Conservation (phyloP, 1,139 yeast genomes). For the Meyerozyma athensensis region DNA sequence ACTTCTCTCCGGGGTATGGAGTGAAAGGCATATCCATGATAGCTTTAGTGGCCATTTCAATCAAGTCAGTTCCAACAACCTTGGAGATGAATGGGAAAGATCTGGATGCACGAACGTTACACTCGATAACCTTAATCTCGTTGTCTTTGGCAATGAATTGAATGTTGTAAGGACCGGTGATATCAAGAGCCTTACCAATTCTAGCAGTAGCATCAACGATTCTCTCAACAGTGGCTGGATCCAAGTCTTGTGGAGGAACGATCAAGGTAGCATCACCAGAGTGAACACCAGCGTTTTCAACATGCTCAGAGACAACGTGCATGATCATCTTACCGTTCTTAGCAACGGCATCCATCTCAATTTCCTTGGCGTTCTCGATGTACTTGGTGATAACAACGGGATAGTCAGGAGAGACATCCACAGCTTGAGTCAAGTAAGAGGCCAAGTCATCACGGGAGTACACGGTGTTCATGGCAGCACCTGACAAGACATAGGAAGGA, state of each 20-base stretch:
- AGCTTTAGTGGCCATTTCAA: constrained; percentile 97
- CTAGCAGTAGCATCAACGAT: constrained; percentile 94
- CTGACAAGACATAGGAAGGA: constrained; percentile 95
- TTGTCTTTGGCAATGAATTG: constrained; percentile 92
- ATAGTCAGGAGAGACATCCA: constrained; percentile 94
- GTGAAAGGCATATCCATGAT: constrained; percentile 82
- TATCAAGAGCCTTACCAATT: constrained; percentile 91
- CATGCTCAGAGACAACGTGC: constrained; percentile 99
- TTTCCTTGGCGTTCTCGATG: constrained; percentile 96
- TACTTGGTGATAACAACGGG: constrained; percentile 97
- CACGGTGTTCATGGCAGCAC: constrained; percentile 99
- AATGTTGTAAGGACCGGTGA: constrained; percentile 97
- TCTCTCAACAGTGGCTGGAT: constrained; percentile 84
- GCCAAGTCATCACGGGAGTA: constrained; percentile 88
- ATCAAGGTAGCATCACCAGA: constrained; percentile 98
- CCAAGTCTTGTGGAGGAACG: constrained; percentile 96
- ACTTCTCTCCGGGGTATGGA: constrained; percentile 84
- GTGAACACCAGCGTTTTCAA: constrained; percentile 98
- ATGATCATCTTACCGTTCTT: constrained; percentile 88
- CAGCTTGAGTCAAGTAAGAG: constrained; percentile 86
- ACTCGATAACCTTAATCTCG: constrained; percentile 94
- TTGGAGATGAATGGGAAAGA: constrained; percentile 98
- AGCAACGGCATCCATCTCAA: constrained; percentile 99
- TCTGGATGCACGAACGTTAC: constrained; percentile 97
- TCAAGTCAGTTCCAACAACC: constrained; percentile 94